A percentile compares a stretch with the other conserved stretches of the same genome.
Conservation (phyloP, 768 basidiomycete genomes). For the Phylloporus sp. region DNA sequence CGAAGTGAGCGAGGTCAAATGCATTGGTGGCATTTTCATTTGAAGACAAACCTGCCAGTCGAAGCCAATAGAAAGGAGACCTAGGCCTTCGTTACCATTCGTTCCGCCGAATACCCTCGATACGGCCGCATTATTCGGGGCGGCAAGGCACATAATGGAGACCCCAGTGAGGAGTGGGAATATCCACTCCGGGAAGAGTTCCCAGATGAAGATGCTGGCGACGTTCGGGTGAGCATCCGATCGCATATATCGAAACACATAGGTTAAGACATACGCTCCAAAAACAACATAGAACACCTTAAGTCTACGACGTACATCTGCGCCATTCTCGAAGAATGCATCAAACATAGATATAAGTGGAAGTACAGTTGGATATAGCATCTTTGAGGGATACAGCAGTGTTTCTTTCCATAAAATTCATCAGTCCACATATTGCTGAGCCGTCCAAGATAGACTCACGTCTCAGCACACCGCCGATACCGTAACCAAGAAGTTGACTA, state of each 20-base stretch:
- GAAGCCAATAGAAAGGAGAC: slow-evolving; percentile 52
- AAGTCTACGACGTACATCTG: slow-evolving; percentile 37
- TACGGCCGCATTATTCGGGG: slow-evolving; percentile 45
- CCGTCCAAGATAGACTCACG: slow-evolving; percentile 25
- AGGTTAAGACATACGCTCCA: slow-evolving; percentile 32
- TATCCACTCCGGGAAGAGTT: slow-evolving; percentile 28
- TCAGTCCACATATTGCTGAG: neutral
- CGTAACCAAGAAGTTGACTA: slow-evolving; percentile 43
- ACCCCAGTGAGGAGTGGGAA: slow-evolving; percentile 64
- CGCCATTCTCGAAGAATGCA: slow-evolving; percentile 40
- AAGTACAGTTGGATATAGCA: slow-evolving; percentile 38
- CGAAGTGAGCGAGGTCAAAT: neutral
- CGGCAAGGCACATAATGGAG: slow-evolving; percentile 58
- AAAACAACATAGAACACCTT: slow-evolving; percentile 25
- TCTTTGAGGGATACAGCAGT: slow-evolving; percentile 42
- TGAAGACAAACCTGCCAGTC: slow-evolving; percentile 53
- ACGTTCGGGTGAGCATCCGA: neutral
- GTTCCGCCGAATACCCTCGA: slow-evolving; percentile 59
- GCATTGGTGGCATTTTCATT: neutral
- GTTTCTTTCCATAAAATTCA: slow-evolving; percentile 8
- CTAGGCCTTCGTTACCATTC: slow-evolving; percentile 61
- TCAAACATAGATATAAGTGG: slow-evolving; percentile 26
- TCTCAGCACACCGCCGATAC: slow-evolving; percentile 50
- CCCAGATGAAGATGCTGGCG: slow-evolving; percentile 34
- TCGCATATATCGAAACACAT: neutral